Conservation (phyloP, 2,329 filamentous ascomycete species). For the Neoscytalidium dimidiatum region DNA sequence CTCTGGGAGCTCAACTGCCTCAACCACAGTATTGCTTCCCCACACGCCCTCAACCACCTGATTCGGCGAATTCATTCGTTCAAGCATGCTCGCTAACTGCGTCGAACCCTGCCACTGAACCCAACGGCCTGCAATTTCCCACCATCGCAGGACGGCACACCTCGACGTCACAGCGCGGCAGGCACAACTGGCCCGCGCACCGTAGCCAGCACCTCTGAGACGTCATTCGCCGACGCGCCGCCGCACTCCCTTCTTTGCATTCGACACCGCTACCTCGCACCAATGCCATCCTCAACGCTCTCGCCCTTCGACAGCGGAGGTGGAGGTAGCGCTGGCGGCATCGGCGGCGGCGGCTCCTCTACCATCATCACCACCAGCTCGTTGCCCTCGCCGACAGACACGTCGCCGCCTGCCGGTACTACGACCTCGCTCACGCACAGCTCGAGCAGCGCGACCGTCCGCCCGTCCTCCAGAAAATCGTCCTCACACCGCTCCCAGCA, state of each 20-base stretch:
- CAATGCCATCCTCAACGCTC: background rate
- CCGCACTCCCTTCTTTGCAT: background rate
- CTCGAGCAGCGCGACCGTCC: slow-evolving; percentile 5
- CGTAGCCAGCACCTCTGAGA: background rate
- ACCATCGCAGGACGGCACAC: too few species aligned
- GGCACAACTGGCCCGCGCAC: background rate
- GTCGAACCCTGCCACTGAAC: background rate
- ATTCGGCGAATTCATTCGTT: too few species aligned
- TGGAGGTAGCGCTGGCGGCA: too few species aligned
- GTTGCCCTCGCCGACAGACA: background rate
- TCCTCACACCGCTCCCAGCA: background rate
- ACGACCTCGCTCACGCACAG: background rate
- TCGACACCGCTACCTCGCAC: too few species aligned
- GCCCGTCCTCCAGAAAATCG: background rate
- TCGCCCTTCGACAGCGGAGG: background rate
- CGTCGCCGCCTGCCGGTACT: background rate
- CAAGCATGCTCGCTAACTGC: too few species aligned
- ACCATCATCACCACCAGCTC: background rate
- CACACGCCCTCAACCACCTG: too few species aligned
- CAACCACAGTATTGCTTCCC: background rate
- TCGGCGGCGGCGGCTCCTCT: background rate
- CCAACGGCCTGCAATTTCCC: background rate
- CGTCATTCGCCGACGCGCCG: background rate
- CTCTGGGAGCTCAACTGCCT: background rate
- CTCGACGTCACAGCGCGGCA: background rate